Evolutionary conservation across 2,329 filamentous ascomycete species (phyloP).

Genomic region (Aspergillus sp.): DNA sequence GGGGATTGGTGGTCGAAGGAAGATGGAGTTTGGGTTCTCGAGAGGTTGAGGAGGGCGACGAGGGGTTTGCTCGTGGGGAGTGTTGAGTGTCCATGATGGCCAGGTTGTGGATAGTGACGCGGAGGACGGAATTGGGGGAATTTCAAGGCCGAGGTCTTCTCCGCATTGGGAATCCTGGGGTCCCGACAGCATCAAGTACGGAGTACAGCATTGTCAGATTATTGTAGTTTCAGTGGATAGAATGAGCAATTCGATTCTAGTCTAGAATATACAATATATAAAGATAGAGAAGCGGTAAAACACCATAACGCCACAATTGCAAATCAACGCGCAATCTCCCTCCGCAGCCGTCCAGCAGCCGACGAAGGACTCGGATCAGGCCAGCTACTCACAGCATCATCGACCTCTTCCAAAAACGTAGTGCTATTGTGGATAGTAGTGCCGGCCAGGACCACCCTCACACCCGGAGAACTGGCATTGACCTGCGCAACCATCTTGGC

Average conservation of each 20-base stretch:
- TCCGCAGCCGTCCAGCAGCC: conserved; percentile 55
- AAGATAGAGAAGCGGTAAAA: background rate
- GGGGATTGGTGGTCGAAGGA: conserved; percentile 80
- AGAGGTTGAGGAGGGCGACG: conserved; percentile 16
- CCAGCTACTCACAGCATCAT: conserved; percentile 81
- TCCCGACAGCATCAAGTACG: background rate
- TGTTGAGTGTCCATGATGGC: conserved; percentile 19
- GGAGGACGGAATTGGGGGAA: background rate
- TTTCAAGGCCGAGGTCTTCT: conserved; percentile 7
- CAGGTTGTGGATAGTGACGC: background rate
- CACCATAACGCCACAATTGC: conserved; percentile 7
- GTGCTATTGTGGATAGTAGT: conserved; percentile 82
- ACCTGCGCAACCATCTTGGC: conserved; percentile 93
- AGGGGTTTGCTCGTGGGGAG: conserved; percentile 15
- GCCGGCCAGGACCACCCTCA: conserved; percentile 82
- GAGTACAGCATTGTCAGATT: background rate
- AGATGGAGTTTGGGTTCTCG: conserved; percentile 51
- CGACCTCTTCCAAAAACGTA: conserved; percentile 84
- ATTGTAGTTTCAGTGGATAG: no score
- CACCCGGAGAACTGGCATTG: conserved; percentile 81
- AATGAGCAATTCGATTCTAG: no score
- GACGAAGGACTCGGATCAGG: conserved; percentile 60
- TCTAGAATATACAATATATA: background rate
- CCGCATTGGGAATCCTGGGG: conserved; percentile 14
- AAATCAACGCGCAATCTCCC: conserved; percentile 50